Conservation (phyloP, 148 eudicot genomes). For the Diospyros kaki region DNA sequence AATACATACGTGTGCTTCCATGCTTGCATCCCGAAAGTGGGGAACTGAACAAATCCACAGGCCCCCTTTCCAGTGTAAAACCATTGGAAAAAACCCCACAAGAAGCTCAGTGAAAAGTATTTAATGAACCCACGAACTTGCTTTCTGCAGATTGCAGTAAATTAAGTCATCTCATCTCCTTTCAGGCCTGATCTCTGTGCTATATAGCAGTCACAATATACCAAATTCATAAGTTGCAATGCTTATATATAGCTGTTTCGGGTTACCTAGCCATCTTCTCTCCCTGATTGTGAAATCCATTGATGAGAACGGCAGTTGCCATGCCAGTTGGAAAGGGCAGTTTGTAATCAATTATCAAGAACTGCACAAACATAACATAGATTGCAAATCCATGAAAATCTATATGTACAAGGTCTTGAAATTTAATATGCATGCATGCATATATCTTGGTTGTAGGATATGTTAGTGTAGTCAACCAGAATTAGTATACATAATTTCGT, state of each 20-base stretch:
- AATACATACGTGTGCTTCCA: slow-evolving; percentile 34
- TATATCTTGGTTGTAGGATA: too few species aligned
- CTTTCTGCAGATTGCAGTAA: slow-evolving; percentile 35
- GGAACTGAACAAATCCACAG: slow-evolving; percentile 69
- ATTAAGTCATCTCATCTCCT: background rate
- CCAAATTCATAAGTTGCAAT: too few species aligned
- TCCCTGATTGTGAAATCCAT: slow-evolving; percentile 66
- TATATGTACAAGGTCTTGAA: too few species aligned
- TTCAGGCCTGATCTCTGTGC: background rate
- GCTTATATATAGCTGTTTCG: too few species aligned
- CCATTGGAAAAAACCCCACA: slow-evolving; percentile 83
- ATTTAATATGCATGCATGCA: too few species aligned
- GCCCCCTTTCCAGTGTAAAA: slow-evolving; percentile 42
- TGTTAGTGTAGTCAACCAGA: too few species aligned
- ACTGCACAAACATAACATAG: slow-evolving; percentile 22
- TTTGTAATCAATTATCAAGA: slow-evolving; percentile 70
- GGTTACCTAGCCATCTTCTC: slow-evolving; percentile 60
- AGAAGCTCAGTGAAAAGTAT: slow-evolving; percentile 52
- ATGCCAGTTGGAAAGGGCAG: slow-evolving; percentile 72
- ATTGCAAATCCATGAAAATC: too few species aligned
- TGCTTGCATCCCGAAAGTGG: slow-evolving; percentile 75
- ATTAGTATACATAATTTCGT: too few species aligned
- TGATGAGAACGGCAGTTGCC: slow-evolving; percentile 88
- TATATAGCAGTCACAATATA: too few species aligned
- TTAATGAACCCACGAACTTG: slow-evolving; percentile 53